Base-by-base conservation (phyloP, 2,329 filamentous ascomycete genomes). In the Ceratocystis albifundus region DNA sequence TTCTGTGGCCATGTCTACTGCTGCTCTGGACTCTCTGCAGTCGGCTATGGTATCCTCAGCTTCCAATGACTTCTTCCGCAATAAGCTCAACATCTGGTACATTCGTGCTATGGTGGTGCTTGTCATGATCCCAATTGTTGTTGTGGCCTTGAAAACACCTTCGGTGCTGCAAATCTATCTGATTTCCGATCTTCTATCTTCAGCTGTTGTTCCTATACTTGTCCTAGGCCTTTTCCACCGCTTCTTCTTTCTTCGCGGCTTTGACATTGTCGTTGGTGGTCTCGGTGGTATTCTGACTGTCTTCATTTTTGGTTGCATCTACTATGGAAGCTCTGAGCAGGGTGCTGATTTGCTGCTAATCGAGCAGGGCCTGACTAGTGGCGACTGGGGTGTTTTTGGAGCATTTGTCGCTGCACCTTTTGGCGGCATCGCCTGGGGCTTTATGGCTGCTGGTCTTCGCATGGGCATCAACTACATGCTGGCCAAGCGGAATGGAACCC, bases 1-100 rank as follows among this genome's bases (percentile, higher is more conserved):
- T 88, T 84, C 88, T 0, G 84, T 92, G 41, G 84, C 84, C 8
- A 82, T 94, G 64, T 88, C 84, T 71, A 90, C 87, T 2, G 86
- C 89, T 0, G 85, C 89, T 0, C 93, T 94, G 69, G 89, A 94
- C 78, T 88, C 83, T 69, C 80, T 93, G 46, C 90, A 93, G 75
- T 88, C 86, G 1, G 88, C 89, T 70, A 91, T 94, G 86, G 87
- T 93, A 6, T 90, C 87, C n/a, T 88, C 88, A 0, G 88, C 86
- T 15, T 90, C 87, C 70, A 93, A 93, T 77, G 89, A 94, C 73
- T 76, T 94, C 15, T 93, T 93, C 81, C 85, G 89, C 71, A 94
- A 94, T 80, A 84, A 82, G 68, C 83, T 94, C 66, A 86, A 85
- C 71, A 83, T 92, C 70, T 89, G 88, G 84, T 82, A 80, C 74